Conservation (phyloP, 1,139 yeast species). For the Saccharomyces hybrid region DNA sequence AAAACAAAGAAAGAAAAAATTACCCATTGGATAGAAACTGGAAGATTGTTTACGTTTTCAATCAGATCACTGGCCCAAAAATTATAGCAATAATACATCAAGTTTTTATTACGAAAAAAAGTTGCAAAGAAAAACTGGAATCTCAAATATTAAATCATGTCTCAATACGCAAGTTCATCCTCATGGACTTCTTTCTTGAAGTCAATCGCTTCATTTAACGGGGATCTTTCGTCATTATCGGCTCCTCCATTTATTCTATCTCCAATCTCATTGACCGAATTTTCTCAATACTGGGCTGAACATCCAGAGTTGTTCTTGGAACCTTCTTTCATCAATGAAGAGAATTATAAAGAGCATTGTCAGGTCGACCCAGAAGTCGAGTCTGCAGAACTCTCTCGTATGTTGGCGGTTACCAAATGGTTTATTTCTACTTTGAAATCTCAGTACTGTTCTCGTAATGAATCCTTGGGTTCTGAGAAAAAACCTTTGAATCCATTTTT, state of each 20-base stretch:
- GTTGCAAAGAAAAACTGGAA: not conserved
- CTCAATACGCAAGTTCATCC: slow-evolving; percentile 29
- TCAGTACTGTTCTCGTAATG: slow-evolving; percentile 89
- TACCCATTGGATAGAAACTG: not conserved
- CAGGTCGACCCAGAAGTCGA: slow-evolving; percentile 36
- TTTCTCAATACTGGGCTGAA: slow-evolving; percentile 90
- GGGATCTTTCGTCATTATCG: slow-evolving; percentile 86
- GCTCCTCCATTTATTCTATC: slow-evolving; percentile 98
- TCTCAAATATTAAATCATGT: slow-evolving; percentile 12
- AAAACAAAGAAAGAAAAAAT: not conserved
- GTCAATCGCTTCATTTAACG: slow-evolving; percentile 88
- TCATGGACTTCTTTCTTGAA: slow-evolving; percentile 33
- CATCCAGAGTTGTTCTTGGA: slow-evolving; percentile 76
- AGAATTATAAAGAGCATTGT: slow-evolving; percentile 28
- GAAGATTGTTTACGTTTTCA: not conserved
- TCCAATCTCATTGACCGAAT: slow-evolving; percentile 82
- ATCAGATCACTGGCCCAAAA: not conserved
- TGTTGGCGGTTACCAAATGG: slow-evolving; percentile 82
- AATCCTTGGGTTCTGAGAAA: slow-evolving; percentile 85
- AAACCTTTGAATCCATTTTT: slow-evolving; percentile 91
- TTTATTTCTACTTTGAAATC: slow-evolving; percentile 85
- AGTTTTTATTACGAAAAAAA: not conserved
- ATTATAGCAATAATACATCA: not conserved
- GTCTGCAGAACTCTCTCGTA: slow-evolving; percentile 36
- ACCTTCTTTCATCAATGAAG: slow-evolving; percentile 45